These are phyloP conservation scores for Fusarium temperatum DNA, from an alignment of 2,329 filamentous ascomycete species.

Conservation along the genomic window DNA sequence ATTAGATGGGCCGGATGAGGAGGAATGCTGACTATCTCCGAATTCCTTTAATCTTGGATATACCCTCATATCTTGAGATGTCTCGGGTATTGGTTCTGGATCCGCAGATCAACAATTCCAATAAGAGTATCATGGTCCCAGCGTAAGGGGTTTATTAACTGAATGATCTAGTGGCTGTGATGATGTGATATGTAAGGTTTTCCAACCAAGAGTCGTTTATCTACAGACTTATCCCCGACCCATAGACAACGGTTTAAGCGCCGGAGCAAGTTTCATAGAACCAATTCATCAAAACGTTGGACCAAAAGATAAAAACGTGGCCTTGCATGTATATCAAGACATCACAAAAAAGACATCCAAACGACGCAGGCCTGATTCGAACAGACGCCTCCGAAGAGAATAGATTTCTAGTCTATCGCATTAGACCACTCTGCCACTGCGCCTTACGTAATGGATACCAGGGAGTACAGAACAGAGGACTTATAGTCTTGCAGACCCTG, in stretches of 20 bases:
- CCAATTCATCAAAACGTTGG: accelerated
- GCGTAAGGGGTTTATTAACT: background rate
- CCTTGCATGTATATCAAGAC: accelerated
- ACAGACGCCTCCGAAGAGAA: background rate
- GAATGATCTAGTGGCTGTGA: background rate
- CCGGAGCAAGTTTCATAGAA: too few species aligned
- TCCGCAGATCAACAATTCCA: background rate
- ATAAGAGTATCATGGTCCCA: accelerated
- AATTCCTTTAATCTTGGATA: background rate
- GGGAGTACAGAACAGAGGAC: accelerated
- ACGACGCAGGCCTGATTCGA: slow-evolving; percentile 1
- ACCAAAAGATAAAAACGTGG: background rate
- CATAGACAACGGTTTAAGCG: accelerated
- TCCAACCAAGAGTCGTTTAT: background rate
- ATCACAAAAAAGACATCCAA: background rate
- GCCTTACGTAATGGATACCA: background rate
- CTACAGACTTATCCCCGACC: background rate
- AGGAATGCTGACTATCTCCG: background rate
- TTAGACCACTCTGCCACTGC: slow-evolving; percentile 4
- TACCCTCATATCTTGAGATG: background rate
- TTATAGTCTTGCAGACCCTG: accelerated
- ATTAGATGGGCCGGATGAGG: background rate
- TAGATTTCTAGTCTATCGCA: slow-evolving; percentile 2
- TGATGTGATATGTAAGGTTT: background rate
- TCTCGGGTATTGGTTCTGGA: too few species aligned